Conservation (phyloP, 768 basidiomycete genomes). For the Mycena latifolia region DNA sequence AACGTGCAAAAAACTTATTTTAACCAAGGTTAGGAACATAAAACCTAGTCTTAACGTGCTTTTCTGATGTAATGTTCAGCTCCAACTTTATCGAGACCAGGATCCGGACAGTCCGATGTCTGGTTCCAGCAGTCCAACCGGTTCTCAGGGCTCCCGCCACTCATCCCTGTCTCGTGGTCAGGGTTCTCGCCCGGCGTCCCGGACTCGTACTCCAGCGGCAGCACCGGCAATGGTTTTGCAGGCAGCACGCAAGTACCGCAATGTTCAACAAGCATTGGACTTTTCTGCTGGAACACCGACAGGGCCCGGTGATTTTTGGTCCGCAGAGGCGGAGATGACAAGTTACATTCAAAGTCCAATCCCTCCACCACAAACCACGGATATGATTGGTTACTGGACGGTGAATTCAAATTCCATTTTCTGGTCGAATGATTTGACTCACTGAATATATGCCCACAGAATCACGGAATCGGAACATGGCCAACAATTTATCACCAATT, state of each 20-base stretch:
- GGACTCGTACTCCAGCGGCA: conserved; percentile 19
- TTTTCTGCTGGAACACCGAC: conserved; percentile 20
- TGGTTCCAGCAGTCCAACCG: conserved; percentile 15
- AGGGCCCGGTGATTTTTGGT: conserved; percentile 15
- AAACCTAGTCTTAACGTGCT: conserved; percentile 16
- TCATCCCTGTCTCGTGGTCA: conserved; percentile 19
- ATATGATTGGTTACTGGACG: too few relatives aligned
- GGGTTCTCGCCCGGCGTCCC: conserved; percentile 14
- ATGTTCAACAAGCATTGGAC: conserved; percentile 17
- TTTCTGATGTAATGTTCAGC: conserved; percentile 19
- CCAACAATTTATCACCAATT: too few relatives aligned
- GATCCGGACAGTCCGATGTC: conserved; percentile 18
- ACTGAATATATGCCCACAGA: too few relatives aligned
- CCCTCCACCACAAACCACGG: conserved; percentile 14
- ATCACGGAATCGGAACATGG: too few relatives aligned
- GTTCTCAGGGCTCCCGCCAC: conserved; percentile 17
- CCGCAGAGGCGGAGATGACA: conserved; percentile 17
- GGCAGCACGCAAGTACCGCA: conserved; percentile 19
- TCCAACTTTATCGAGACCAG: conserved; percentile 16
- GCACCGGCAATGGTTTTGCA: conserved; percentile 22
- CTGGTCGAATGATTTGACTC: too few relatives aligned
- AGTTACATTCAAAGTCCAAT: conserved; percentile 18
- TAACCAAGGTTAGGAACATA: conserved; percentile 17
- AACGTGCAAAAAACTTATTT: conserved; percentile 13
- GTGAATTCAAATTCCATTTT: too few relatives aligned